A percentile compares a stretch with the other conserved stretches of the same genome.
Evolutionary conservation across 169 alveolate genomes (phyloP).

Genomic region (Plasmodium coatneyi): DNA sequence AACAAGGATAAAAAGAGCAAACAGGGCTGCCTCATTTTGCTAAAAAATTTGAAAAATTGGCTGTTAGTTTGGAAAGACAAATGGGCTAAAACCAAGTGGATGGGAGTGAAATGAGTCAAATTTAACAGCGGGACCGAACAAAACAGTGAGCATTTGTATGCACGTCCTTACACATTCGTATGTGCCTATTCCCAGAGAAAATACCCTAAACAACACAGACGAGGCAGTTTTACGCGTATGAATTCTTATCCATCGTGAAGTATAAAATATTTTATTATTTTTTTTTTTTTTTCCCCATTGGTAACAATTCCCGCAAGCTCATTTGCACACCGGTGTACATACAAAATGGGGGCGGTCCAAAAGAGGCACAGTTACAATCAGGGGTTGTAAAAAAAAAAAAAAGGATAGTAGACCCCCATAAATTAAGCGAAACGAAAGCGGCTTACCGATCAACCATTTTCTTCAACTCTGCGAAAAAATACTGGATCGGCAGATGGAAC

Average conservation of each 20-base stretch:
- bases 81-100: not conserved
- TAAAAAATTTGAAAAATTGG: not conserved
- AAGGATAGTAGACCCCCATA: not conserved
- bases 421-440: not conserved
- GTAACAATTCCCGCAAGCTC: not conserved
- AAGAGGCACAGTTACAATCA: not conserved
- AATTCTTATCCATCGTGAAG: not conserved
- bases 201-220: not conserved
- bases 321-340: not conserved
- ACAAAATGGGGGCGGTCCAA: not conserved
- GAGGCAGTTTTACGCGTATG: not conserved
- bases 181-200: not conserved
- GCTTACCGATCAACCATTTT: not conserved
- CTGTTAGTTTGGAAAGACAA: not conserved
- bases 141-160: not conserved
- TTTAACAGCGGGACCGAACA: not conserved
- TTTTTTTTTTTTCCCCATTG: not conserved
- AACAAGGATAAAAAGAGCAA: not conserved
- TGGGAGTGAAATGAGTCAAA: not conserved
- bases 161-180: not conserved
- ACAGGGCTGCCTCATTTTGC: constrained; percentile 3
- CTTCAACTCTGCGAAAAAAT: not conserved
- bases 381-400: not conserved
- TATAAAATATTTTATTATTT: not conserved
- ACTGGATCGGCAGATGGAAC: not conserved